Evolutionary conservation across 2,329 filamentous ascomycete species (phyloP).

Genomic region (Emydomyces testavorans): DNA sequence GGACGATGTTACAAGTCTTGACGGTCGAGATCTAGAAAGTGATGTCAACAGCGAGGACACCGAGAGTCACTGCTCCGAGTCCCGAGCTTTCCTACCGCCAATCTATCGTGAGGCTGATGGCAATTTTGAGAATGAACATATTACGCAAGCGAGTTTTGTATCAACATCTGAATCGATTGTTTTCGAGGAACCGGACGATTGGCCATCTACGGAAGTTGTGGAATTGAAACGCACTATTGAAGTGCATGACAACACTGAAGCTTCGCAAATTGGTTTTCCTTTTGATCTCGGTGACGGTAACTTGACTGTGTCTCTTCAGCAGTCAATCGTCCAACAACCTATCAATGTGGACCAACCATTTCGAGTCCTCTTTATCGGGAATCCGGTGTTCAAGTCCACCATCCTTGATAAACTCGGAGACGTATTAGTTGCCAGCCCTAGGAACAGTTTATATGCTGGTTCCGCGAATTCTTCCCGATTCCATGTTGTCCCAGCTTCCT

Average conservation of each 20-base stretch:
- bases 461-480: slow-evolving; percentile 36
- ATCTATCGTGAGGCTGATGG: slow-evolving; percentile 21
- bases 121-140: slow-evolving; percentile 27
- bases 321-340: slow-evolving; percentile 33
- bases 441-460: slow-evolving; percentile 24
- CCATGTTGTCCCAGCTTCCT: slow-evolving; percentile 40
- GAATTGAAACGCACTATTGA: slow-evolving; percentile 35
- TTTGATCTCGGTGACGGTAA: slow-evolving; percentile 15
- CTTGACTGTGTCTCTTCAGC: slow-evolving; percentile 31
- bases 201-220: slow-evolving; percentile 30
- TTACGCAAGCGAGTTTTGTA: slow-evolving; percentile 26
- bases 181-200: slow-evolving; percentile 33
- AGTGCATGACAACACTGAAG: slow-evolving; percentile 16
- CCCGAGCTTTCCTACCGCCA: slow-evolving; percentile 24
- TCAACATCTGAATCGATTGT: slow-evolving; percentile 31
- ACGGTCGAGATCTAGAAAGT: slow-evolving; percentile 30
- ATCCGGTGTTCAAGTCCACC: slow-evolving; percentile 29
- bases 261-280: slow-evolving; percentile 20
- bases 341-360: slow-evolving; percentile 35
- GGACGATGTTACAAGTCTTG: slow-evolving; percentile 37
- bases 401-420: slow-evolving; percentile 40
- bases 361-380: slow-evolving; percentile 35
- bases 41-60: slow-evolving; percentile 29
- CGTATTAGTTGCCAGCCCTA: slow-evolving; percentile 35
- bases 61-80: slow-evolving; percentile 23